phyloP scores from a whole-genome alignment of 2,329 filamentous ascomycete genomes.

The Stemphylium beticola region DNA sequence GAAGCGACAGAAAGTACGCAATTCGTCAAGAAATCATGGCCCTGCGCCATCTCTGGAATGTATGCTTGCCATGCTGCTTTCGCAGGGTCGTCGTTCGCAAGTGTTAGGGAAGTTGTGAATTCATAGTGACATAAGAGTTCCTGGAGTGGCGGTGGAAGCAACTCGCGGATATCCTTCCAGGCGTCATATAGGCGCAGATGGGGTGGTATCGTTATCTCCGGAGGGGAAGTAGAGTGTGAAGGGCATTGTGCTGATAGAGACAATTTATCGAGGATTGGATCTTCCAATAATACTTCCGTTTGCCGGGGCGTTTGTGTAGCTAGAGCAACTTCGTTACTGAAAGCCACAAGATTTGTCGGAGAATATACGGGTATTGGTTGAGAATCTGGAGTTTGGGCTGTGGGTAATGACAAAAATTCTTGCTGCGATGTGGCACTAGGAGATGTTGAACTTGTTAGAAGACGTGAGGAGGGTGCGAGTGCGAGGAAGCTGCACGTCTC shows the following conservation, averaged over 20 bases:
- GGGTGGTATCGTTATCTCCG: conserved; percentile 26
- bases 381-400: conserved; percentile 2
- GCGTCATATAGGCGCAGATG: conserved; percentile 34
- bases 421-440: conserved; percentile 8
- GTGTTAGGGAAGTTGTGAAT: conserved; percentile 40
- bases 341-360: conserved; percentile 5
- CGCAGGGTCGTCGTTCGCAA: conserved; percentile 37
- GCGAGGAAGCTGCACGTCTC: conserved; percentile 43
- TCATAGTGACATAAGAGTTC: conserved; percentile 44
- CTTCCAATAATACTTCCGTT: conserved; percentile 14
- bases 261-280: background rate
- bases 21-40: conserved; percentile 54
- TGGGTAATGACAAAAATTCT: conserved; percentile 4
- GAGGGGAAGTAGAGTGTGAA: background rate
- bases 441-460: conserved; percentile 24
- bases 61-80: conserved; percentile 41
- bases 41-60: conserved; percentile 49
- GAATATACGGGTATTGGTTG: background rate
- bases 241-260: background rate
- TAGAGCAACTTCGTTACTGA: conserved; percentile 13
- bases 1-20: conserved; percentile 55
- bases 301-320: conserved; percentile 16
- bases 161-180: conserved; percentile 37
- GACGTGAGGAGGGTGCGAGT: conserved; percentile 39
- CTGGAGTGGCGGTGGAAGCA: conserved; percentile 31